Base-by-base conservation (phyloP, 495 filamentous ascomycete species). In the Geoglossum glabrum region DNA sequence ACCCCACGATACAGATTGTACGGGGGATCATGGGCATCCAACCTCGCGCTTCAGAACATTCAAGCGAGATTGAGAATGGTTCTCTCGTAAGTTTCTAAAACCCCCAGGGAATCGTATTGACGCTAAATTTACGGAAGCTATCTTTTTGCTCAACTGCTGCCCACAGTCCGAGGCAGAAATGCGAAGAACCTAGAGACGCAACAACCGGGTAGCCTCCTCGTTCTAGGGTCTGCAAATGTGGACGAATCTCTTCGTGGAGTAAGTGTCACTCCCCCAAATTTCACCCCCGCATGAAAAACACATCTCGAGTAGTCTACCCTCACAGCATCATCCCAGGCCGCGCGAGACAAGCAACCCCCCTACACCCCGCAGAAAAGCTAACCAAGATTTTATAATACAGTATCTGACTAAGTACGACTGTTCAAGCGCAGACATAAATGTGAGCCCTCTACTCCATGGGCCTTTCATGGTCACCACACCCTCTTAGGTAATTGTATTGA, bases 21-120 rank as follows among this genome's bases (percentile, higher is more conserved):
- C 50, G 85, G 84, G 26, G 87, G 84, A 6, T 71, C 66, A 15
- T 59, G 62, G 3, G 66, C 76, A 0, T 80, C 83, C 62, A 87
- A 83, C 55, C 67, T 86, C 15, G 83, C 82, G 4, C 67, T 90
- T 21, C 90, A 90, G 63, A 90, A 88, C 63, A 79, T 94, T 21
- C 88, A 95, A 64, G 87, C 87, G 1, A 72, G 88, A 1, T 67
- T 76, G 9, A 71, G 90, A 56, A 95, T 95, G 88, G 86, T 94
- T 1, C 73, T 81, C 0, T 76, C 85, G 31, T 34, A 34, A 11
- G 31, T 34, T 34, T 34, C 31, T 34, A 34, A 34, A 34, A 34
- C 31, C 31, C 11, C 31, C 31, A 34, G 31, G 31, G 31, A 4
- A 34, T 34, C 31, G 31, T 34, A 34, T 34, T 34, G 31, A 34